Conservation (phyloP, 1,139 yeast species). For the Kodamaea ohmeri region DNA sequence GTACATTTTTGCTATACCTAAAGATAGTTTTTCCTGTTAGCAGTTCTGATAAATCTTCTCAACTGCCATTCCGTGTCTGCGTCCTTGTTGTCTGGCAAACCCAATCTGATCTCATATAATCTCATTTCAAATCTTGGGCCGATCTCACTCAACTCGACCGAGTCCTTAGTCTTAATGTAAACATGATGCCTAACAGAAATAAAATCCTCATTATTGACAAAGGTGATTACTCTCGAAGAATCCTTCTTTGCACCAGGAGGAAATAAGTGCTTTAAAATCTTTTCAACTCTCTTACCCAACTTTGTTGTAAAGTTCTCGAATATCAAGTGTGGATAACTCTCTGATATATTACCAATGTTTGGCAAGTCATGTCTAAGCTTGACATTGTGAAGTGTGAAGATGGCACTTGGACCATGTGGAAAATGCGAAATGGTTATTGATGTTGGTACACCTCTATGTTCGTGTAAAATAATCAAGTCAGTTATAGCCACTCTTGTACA, state of each 20-base stretch:
- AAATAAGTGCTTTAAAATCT: conserved; percentile 80
- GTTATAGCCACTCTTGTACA: conserved; percentile 70
- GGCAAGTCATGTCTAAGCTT: conserved; percentile 89
- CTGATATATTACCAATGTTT: conserved; percentile 83
- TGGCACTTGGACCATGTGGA: conserved; percentile 97
- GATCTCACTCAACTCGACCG: conserved; percentile 90
- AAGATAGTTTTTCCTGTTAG: conserved; percentile 88
- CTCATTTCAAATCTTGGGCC: conserved; percentile 99
- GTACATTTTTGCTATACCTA: conserved; percentile 8
- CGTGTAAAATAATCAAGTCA: conserved; percentile 84
- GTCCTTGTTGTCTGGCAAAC: conserved; percentile 91
- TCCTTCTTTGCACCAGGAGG: conserved; percentile 97
- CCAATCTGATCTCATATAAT: conserved; percentile 79
- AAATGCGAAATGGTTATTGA: conserved; percentile 90
- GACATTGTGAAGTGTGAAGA: conserved; percentile 91
- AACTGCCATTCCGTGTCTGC: conserved; percentile 98
- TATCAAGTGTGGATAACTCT: conserved; percentile 89
- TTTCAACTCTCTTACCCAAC: conserved; percentile 80
- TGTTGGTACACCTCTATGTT: conserved; percentile 97
- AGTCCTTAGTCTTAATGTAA: conserved; percentile 82
- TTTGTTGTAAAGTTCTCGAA: conserved; percentile 88
- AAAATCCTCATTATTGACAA: conserved; percentile 86
- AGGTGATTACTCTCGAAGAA: conserved; percentile 83
- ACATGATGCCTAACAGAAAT: conserved; percentile 94
- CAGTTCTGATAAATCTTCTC: conserved; percentile 90